Conservation (phyloP, 495 filamentous ascomycete genomes). For the Trichocladium uniseriatum region DNA sequence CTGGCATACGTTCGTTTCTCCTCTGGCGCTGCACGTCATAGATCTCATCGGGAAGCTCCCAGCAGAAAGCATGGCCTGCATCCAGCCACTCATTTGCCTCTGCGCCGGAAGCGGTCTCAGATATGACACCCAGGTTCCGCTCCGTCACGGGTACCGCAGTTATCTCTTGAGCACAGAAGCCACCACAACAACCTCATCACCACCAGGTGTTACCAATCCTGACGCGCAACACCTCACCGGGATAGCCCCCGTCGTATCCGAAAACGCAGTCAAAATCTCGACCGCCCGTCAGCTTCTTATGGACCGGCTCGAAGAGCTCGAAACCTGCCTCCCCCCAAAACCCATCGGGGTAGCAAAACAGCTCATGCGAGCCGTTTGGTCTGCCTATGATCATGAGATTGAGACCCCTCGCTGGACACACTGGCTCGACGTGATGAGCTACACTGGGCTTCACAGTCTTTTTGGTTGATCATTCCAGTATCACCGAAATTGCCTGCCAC, state of each 20-base stretch:
- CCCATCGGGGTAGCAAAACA: slow-evolving; percentile 28
- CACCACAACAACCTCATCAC: not conserved
- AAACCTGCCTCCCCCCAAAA: slow-evolving; percentile 25
- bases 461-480: slow-evolving; percentile 18
- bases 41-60: slow-evolving; percentile 19
- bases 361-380: slow-evolving; percentile 25
- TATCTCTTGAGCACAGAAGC: slow-evolving; percentile 15
- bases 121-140: slow-evolving; percentile 19
- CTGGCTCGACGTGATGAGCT: slow-evolving; percentile 29
- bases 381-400: slow-evolving; percentile 26
- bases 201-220: not conserved
- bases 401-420: slow-evolving; percentile 22
- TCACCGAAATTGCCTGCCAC: too few relatives aligned
- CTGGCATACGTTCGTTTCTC: slow-evolving; percentile 22
- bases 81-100: slow-evolving; percentile 27
- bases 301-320: slow-evolving; percentile 22
- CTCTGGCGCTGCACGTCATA: slow-evolving; percentile 21
- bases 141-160: slow-evolving; percentile 9
- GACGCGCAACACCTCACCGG: not conserved
- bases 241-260: slow-evolving; percentile 8
- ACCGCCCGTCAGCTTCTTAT: slow-evolving; percentile 22
- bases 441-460: slow-evolving; percentile 24
- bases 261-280: slow-evolving; percentile 18
- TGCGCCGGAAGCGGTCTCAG: slow-evolving; percentile 27
- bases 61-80: slow-evolving; percentile 19